Percentiles rank a stretch among this genome's conserved stretches.
These are phyloP conservation scores for Phymatotrichopsis omnivora DNA, from an alignment of 2,329 filamentous ascomycete species.

Conservation along the genomic window DNA sequence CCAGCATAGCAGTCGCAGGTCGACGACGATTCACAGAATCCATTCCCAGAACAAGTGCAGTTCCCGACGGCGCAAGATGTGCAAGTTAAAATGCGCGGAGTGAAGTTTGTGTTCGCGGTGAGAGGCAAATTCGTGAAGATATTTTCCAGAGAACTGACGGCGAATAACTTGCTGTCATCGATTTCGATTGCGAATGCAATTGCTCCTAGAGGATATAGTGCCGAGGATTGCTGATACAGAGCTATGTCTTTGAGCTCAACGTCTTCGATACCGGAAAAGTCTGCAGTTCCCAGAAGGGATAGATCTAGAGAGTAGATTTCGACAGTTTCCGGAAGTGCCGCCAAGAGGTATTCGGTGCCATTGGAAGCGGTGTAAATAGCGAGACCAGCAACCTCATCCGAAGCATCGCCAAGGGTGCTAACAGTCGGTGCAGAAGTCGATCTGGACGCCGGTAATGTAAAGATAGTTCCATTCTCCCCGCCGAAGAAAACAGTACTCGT, in stretches of 20 bases:
- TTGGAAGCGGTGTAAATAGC: slow-evolving; percentile 37
- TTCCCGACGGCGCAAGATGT: slow-evolving; percentile 21
- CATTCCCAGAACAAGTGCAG: slow-evolving; percentile 36
- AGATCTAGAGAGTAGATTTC: slow-evolving; percentile 37
- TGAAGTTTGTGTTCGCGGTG: slow-evolving; percentile 36
- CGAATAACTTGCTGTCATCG: slow-evolving; percentile 37
- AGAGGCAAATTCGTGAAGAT: slow-evolving; percentile 35
- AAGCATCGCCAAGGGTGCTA: slow-evolving; percentile 35
- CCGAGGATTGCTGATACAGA: slow-evolving; percentile 36
- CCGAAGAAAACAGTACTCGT: slow-evolving; percentile 38
- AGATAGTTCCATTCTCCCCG: slow-evolving; percentile 32
- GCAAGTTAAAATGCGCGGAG: slow-evolving; percentile 33
- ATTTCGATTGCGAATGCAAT: slow-evolving; percentile 39
- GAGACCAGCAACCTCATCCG: slow-evolving; percentile 38
- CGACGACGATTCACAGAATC: slow-evolving; percentile 34
- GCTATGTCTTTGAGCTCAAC: slow-evolving; percentile 39
- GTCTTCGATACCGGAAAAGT: slow-evolving; percentile 37
- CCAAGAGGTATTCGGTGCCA: slow-evolving; percentile 37
- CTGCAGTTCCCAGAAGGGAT: slow-evolving; percentile 35
- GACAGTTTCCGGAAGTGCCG: slow-evolving; percentile 37
- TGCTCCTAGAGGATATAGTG: slow-evolving; percentile 36
- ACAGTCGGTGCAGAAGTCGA: slow-evolving; percentile 36
- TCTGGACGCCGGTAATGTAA: slow-evolving; percentile 37
- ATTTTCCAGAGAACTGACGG: slow-evolving; percentile 36
- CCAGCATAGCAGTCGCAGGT: slow-evolving; percentile 41